A percentile compares a stretch with the other conserved stretches of the same genome.
phyloP scores from a whole-genome alignment of 345 rosid species.

The Citrus inodora region DNA sequence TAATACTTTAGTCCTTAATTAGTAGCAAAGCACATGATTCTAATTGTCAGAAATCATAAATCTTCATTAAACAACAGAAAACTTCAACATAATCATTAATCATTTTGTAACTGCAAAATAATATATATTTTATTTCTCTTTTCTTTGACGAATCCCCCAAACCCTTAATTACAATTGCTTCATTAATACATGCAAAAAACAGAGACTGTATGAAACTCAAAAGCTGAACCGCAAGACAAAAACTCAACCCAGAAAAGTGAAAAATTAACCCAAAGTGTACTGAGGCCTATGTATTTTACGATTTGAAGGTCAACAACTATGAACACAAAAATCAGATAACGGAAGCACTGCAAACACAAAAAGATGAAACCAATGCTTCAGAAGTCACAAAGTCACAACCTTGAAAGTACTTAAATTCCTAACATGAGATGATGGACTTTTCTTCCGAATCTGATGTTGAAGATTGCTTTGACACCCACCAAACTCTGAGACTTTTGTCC shows the following conservation, averaged over 20 bases:
- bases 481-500: constrained; percentile 83
- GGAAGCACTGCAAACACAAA: constrained; percentile 35
- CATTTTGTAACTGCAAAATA: not conserved
- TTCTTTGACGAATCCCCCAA: constrained; percentile 10
- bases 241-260: constrained; percentile 11
- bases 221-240: not conserved
- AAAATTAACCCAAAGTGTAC: not conserved
- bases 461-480: constrained; percentile 75
- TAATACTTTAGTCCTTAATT: constrained; percentile 3
- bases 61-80: constrained; percentile 1
- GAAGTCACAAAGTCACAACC: not conserved
- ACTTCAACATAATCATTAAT: not conserved
- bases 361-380: constrained; percentile 33
- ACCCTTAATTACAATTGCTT: constrained; percentile 20
- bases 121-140: not conserved
- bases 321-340: constrained; percentile 5
- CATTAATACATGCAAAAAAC: not conserved
- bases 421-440: constrained; percentile 13
- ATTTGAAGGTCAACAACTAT: not conserved
- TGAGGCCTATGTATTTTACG: not conserved
- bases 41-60: not conserved
- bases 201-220: not conserved
- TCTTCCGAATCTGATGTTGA: constrained; percentile 1
- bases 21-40: constrained; percentile 12
- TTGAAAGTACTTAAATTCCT: not conserved